Percentiles rank a stretch among this genome's conserved stretches.
phyloP scores from a whole-genome alignment of 768 basidiomycete genomes.

The Pholiota conissans region DNA sequence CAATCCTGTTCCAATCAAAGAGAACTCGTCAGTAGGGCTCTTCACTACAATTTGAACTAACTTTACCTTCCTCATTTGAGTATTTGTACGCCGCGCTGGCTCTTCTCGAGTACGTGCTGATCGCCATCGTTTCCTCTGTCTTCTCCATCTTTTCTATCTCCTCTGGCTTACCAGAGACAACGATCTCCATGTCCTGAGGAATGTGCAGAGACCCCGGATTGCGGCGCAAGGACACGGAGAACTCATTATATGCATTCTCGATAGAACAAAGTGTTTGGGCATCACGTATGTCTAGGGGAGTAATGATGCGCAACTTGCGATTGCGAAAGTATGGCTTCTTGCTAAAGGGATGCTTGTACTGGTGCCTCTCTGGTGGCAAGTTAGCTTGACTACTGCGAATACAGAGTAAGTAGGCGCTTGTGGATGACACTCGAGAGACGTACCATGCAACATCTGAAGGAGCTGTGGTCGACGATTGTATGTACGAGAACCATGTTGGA shows the following conservation, averaged over 20 bases:
- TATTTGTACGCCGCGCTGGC: slow-evolving; percentile 34
- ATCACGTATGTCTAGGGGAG: slow-evolving; percentile 39
- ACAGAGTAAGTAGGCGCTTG: not conserved
- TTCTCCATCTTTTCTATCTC: too few relatives aligned
- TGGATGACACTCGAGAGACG: not conserved
- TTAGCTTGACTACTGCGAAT: slow-evolving; percentile 12
- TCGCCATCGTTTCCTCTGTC: too few relatives aligned
- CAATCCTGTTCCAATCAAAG: slow-evolving; percentile 25
- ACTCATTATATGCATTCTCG: slow-evolving; percentile 34
- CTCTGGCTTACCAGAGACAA: slow-evolving; percentile 33
- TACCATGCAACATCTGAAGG: slow-evolving; percentile 12
- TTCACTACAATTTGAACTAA: not conserved
- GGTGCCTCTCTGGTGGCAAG: slow-evolving; percentile 31
- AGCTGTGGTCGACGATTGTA: slow-evolving; percentile 5
- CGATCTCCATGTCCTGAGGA: slow-evolving; percentile 41
- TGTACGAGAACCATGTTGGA: slow-evolving; percentile 20
- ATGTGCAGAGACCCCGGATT: slow-evolving; percentile 28
- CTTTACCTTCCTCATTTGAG: slow-evolving; percentile 26
- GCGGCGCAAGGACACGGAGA: slow-evolving; percentile 31
- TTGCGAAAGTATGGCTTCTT: slow-evolving; percentile 47
- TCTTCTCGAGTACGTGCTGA: slow-evolving; percentile 39
- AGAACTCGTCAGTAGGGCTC: not conserved
- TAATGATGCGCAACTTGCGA: slow-evolving; percentile 32
- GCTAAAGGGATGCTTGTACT: slow-evolving; percentile 42
- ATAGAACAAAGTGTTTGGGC: slow-evolving; percentile 31